Percentiles rank a stretch among this genome's conserved stretches.
Conservation (phyloP, 768 basidiomycete species). For the Phylloporus scabripes region DNA sequence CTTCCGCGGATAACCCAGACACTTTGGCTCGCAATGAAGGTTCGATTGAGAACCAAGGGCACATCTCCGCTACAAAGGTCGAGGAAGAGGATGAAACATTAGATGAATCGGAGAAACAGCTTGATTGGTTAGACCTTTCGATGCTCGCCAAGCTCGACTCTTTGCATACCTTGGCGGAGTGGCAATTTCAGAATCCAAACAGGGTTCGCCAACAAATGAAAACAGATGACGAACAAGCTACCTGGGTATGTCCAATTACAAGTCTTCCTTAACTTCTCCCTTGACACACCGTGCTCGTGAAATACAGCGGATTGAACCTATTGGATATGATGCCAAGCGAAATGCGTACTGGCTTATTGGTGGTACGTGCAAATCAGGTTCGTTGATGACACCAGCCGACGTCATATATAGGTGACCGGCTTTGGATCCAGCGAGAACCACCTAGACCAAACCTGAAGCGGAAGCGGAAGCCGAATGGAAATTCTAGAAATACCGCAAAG, state of each 20-base stretch:
- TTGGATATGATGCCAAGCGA: slow-evolving; percentile 73
- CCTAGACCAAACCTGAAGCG: slow-evolving; percentile 44
- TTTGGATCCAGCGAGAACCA: slow-evolving; percentile 79
- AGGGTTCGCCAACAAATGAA: slow-evolving; percentile 70
- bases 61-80: slow-evolving; percentile 9
- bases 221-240: slow-evolving; percentile 67
- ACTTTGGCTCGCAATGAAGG: background rate
- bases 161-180: slow-evolving; percentile 68
- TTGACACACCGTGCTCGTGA: slow-evolving; percentile 1
- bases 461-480: slow-evolving; percentile 34
- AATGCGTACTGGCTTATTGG: slow-evolving; percentile 89
- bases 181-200: slow-evolving; percentile 80
- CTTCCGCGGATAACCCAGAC: slow-evolving; percentile 7
- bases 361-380: slow-evolving; percentile 34
- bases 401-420: slow-evolving; percentile 55
- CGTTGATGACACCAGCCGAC: background rate
- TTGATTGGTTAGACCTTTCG: slow-evolving; percentile 66
- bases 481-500: slow-evolving; percentile 16
- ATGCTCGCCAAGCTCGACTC: slow-evolving; percentile 72
- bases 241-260: slow-evolving; percentile 55
- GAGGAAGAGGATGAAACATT: slow-evolving; percentile 23
- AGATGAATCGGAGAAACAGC: slow-evolving; percentile 36
- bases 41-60: slow-evolving; percentile 1
- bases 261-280: background rate
- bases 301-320: slow-evolving; percentile 72